Base-by-base conservation (phyloP, 139 green algal genomes). In the Tetradesmus lagerheimii region DNA sequence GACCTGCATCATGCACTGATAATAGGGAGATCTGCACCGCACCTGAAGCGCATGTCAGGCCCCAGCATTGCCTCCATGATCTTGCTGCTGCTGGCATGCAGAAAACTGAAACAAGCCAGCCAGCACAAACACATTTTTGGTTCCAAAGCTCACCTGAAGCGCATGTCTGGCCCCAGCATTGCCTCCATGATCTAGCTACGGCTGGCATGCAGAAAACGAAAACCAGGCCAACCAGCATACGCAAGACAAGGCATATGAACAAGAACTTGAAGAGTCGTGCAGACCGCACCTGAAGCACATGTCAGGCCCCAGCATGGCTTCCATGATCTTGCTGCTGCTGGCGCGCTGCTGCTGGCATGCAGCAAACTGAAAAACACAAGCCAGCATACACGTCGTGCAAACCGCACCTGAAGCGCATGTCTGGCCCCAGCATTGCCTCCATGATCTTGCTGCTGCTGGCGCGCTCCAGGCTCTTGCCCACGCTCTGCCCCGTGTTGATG, bases 391-490 rank as follows among this genome's bases (percentile, higher is more conserved):
- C 2, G 14, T 27, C 29, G 3, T 35, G 23, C 0, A 25, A n/a
- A 14, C 37, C 84, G 25, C 84, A 89, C 53, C 95, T 89, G 90
- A 99, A 97, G 38, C 97, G 93, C 89, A 94, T 83, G 91, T 98
- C 96, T 27, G 93, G 80, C 1, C 95, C 96, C 64, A 99, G 84
- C 96, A 99, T 98, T 47, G 94, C 91, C n/a, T 90, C 76, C 92
- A 98, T 94, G 83, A 99, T 94, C 80, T 94, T 95, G 85, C 97
- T 95, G 34, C 92, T 91, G 5, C 96, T 99, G 67, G 96, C 94
- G 12, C 96, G 92, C 92, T 99, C 98, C 83, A 99, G 94, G 67
- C 89, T 95, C 95, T 99, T 99, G 89, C 87, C 75, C 25, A 98
- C 94, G 64, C 92, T 94, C 29, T 86, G 53, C 43, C 90, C 75